phyloP scores from a whole-genome alignment of 768 basidiomycete genomes.

The Kwoniella bestiolae region DNA sequence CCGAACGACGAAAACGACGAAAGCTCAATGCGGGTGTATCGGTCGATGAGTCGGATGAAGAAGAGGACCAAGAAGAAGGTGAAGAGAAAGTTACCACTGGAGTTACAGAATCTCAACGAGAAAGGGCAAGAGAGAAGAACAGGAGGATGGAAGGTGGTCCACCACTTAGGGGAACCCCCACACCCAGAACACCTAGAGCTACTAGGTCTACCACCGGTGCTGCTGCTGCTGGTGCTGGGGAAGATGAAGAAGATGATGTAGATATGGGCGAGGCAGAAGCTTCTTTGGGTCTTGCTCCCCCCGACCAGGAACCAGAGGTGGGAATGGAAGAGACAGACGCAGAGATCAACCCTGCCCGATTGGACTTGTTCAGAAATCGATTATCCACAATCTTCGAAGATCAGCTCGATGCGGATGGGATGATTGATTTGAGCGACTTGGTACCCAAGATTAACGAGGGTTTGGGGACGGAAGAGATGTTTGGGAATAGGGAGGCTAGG shows the following conservation, averaged over 20 bases:
- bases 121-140: constrained; percentile 55
- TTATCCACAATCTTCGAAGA: constrained; percentile 74
- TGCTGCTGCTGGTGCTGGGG: background rate
- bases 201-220: background rate
- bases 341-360: constrained; percentile 54
- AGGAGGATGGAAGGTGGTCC: constrained; percentile 49
- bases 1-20: constrained; percentile 77
- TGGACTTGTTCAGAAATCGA: constrained; percentile 77
- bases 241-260: constrained; percentile 43
- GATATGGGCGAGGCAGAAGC: constrained; percentile 49
- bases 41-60: constrained; percentile 57
- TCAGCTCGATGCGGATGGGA: constrained; percentile 63
- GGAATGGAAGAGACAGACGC: constrained; percentile 9
- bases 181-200: constrained; percentile 5
- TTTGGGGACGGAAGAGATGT: constrained; percentile 69
- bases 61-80: constrained; percentile 57
- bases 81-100: constrained; percentile 66
- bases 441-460: constrained; percentile 78
- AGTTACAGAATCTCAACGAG: constrained; percentile 65
- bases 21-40: constrained; percentile 73
- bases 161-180: constrained; percentile 1
- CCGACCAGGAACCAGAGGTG: constrained; percentile 2
- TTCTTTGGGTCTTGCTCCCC: constrained; percentile 17
- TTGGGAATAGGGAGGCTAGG: constrained; percentile 80
- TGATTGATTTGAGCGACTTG: constrained; percentile 71